phyloP scores from a whole-genome alignment of 345 rosid genomes.

The Euphorbia peplus region DNA sequence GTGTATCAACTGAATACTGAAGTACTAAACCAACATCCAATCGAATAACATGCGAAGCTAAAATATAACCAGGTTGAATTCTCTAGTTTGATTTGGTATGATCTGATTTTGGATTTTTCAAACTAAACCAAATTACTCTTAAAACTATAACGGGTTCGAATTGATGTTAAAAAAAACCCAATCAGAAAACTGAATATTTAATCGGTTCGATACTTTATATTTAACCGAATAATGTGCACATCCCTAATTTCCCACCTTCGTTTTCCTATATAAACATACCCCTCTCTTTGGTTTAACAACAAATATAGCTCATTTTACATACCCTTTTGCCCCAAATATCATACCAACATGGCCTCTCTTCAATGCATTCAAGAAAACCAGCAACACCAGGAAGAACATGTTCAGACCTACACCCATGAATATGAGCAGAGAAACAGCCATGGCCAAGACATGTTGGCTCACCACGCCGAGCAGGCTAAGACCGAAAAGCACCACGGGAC shows the following conservation, averaged over 20 bases:
- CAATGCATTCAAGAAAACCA: background rate
- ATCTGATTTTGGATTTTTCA: no score
- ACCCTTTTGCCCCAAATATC: background rate
- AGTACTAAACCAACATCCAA: no score
- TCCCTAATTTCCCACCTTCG: background rate
- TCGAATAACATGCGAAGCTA: no score
- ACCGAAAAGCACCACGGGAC: background rate
- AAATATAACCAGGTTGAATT: no score
- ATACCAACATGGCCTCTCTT: slow-evolving; percentile 2
- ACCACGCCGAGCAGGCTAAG: background rate
- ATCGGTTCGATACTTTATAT: no score
- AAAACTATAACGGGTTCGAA: no score
- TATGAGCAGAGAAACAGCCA: background rate
- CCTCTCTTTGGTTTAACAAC: background rate
- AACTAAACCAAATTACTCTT: no score
- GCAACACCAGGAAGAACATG: background rate
- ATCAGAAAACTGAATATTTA: no score
- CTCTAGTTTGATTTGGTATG: no score
- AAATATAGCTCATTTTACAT: background rate
- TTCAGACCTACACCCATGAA: background rate
- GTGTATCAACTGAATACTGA: no score
- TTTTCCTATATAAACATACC: background rate
- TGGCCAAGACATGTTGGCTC: background rate
- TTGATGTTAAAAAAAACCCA: no score
- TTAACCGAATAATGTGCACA: no score